phyloP scores from a whole-genome alignment of 2,329 filamentous ascomycete species.

The Sporothrix globosa region DNA sequence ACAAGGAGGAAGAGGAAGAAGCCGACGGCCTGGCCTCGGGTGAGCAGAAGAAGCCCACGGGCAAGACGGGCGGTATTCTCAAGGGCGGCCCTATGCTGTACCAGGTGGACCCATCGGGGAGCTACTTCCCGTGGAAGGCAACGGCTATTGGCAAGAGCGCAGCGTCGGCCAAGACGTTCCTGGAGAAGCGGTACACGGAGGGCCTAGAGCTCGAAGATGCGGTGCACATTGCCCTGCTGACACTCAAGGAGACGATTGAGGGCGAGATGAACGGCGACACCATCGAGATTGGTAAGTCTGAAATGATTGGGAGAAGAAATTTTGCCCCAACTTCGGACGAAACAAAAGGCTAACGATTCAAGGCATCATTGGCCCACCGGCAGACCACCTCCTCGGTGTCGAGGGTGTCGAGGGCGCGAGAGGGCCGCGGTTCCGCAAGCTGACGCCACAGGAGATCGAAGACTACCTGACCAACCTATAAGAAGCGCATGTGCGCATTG shows the following conservation, averaged over 20 bases:
- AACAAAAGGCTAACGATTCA: conserved; percentile 1
- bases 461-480: conserved; percentile 99
- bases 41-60: conserved; percentile 72
- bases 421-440: conserved; percentile 87
- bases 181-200: conserved; percentile 99
- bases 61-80: conserved; percentile 92
- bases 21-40: conserved; percentile 43
- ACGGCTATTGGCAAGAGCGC: conserved; percentile 99
- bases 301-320: neutral
- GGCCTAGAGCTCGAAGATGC: conserved; percentile 96
- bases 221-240: conserved; percentile 95
- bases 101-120: conserved; percentile 98
- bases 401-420: conserved; percentile 84
- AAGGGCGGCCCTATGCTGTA: conserved; percentile 98
- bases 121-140: conserved; percentile 99
- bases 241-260: conserved; percentile 98
- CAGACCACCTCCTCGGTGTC: conserved; percentile 87
- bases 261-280: conserved; percentile 99
- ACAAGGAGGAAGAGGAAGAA: conserved; percentile 47
- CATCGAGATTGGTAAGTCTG: conserved; percentile 84
- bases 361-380: conserved; percentile 95
- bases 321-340: neutral
- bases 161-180: conserved; percentile 96
- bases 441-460: conserved; percentile 97
- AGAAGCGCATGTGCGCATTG: conserved; percentile 41